Base-by-base conservation (phyloP, 1,284 basidiomycete genomes). In the Trametes sp. region DNA sequence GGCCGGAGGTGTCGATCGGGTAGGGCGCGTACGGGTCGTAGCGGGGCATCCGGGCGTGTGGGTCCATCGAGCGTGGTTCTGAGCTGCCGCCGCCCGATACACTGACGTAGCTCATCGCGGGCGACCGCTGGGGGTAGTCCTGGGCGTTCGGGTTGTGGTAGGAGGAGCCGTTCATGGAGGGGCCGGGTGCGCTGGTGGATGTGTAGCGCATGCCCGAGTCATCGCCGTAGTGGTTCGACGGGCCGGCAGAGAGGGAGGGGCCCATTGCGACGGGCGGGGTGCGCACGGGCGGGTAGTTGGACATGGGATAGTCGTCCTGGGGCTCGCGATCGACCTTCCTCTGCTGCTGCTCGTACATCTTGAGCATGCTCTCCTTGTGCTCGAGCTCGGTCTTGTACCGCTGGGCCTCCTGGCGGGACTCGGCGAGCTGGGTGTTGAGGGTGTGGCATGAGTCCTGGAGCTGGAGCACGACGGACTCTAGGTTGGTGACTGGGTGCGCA, bases 381-480 rank as follows among this genome's bases (percentile, higher is more conserved):
- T 85, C 81, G 61, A 81, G 77, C 72, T 90, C 87, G 62, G 85
- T 83, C 57, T 83, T 82, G 29, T 93, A 79, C 58, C 85, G 87
- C 58, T 75, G 73, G 69, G 88, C 89, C 69, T 93, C 87, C 69
- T 87, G 84, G 55, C 82, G 84, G 64, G 90, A 78, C 42, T 88
- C 86, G 13, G 77, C 73, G 49, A 81, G 78, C 69, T 91, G 86
- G 61, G 80, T 76, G 60, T 85, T 85, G 53, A 87, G 81, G 64
- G 90, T 87, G 59, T 88, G 83, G 74, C 87, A 90, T 11, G 90
- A 91, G 65, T 92, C 90, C 73, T 94, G 92, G 49, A 94, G 83
- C 68, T 92, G 88, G 31, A 92, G 77, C 63, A 94, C 91, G 57
- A 94, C 90, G 31, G 84, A 85, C 76, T 94, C 92, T 63, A 94